Conservation (phyloP, 2,329 filamentous ascomycete species). For the Septoria linicola region DNA sequence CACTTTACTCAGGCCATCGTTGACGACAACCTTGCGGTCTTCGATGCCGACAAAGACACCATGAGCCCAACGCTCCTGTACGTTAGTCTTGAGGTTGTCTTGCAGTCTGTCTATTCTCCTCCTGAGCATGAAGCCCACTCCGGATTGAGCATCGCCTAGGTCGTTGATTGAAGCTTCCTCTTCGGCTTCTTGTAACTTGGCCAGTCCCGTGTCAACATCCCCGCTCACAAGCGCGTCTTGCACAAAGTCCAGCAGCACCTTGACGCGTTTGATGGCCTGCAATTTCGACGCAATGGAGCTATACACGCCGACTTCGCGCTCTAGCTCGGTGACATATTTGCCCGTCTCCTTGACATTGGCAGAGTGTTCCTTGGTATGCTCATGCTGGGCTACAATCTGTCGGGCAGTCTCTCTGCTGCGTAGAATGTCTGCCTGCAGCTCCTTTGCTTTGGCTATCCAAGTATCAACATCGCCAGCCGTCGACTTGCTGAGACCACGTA, state of each 20-base stretch:
- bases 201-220: constrained; percentile 49
- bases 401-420: constrained; percentile 75
- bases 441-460: constrained; percentile 83
- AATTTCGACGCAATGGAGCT: constrained; percentile 52
- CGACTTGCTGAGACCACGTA: constrained; percentile 73
- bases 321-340: constrained; percentile 55
- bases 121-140: constrained; percentile 65
- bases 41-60: constrained; percentile 62
- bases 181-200: constrained; percentile 51
- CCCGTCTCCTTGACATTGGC: constrained; percentile 62
- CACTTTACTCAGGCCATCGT: constrained; percentile 36
- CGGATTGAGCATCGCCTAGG: constrained; percentile 62
- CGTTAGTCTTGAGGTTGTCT: constrained; percentile 62
- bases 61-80: constrained; percentile 74
- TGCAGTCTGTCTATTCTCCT: constrained; percentile 65
- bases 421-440: constrained; percentile 81
- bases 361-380: constrained; percentile 64
- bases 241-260: constrained; percentile 48
- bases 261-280: constrained; percentile 53
- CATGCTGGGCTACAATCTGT: constrained; percentile 75
- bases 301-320: constrained; percentile 61
- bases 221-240: constrained; percentile 47
- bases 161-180: constrained; percentile 51
- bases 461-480: constrained; percentile 76
- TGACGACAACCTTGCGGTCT: constrained; percentile 57